These are phyloP conservation scores for Aureobasidium sp. DNA, from an alignment of 2,329 filamentous ascomycete species.

Conservation along the genomic window DNA sequence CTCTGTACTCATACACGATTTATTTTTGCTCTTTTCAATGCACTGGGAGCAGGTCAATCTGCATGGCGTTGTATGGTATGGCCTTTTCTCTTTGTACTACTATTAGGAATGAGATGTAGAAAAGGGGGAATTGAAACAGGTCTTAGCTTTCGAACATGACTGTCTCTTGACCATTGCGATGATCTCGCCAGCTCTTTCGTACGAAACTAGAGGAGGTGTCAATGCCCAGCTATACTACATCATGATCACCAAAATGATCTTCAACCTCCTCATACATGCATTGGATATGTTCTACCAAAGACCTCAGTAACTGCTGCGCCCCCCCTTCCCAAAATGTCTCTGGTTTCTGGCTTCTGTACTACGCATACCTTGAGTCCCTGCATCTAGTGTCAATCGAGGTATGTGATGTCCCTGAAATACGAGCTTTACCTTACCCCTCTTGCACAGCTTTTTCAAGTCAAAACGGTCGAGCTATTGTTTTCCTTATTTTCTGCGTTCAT, in stretches of 20 bases:
- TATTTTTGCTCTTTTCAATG: background rate
- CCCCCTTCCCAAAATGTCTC: background rate
- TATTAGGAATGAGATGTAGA: background rate
- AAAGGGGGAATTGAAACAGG: background rate
- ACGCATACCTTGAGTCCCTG: background rate
- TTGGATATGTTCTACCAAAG: background rate
- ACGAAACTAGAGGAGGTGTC: background rate
- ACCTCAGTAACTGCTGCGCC: background rate
- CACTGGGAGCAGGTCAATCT: slow-evolving; percentile 1
- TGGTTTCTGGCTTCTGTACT: background rate
- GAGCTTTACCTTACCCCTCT: background rate
- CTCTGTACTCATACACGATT: background rate
- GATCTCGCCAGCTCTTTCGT: background rate
- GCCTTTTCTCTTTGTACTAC: background rate
- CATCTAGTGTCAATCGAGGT: background rate
- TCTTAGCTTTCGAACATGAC: background rate
- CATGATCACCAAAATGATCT: background rate
- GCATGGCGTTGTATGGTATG: slow-evolving; percentile 6
- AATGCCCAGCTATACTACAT: background rate
- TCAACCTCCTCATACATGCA: background rate
- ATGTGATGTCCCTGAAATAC: slow-evolving; percentile 3
- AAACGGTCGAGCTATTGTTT: no score
- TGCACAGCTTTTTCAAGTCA: background rate
- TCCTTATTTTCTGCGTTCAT: no score
- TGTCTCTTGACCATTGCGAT: no score